Conservation (phyloP, 2,329 filamentous ascomycete species). For the Alternaria gaisen region DNA sequence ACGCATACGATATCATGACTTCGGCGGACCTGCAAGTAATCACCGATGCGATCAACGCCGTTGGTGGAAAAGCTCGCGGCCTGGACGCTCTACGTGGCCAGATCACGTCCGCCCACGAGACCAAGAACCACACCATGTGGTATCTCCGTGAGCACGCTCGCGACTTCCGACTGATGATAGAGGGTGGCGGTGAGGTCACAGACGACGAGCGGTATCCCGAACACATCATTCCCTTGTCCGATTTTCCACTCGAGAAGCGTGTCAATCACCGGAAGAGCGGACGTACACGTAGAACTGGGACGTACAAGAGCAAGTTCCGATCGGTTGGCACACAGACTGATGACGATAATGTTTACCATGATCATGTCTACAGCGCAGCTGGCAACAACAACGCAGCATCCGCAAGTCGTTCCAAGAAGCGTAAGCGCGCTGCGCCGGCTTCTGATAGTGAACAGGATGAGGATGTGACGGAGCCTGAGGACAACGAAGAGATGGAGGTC, state of each 20-base stretch:
- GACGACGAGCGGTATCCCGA: slow-evolving; percentile 7
- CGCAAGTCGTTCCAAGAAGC: neutral
- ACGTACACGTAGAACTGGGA: neutral
- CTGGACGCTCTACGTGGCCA: slow-evolving; percentile 7
- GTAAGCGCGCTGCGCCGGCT: neutral
- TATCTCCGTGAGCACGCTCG: slow-evolving; percentile 10
- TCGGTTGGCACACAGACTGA: neutral
- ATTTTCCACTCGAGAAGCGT: neutral
- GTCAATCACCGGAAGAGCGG: neutral
- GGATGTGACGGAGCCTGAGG: neutral
- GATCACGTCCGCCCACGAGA: slow-evolving; percentile 3
- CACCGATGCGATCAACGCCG: neutral
- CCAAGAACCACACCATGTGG: slow-evolving; percentile 7
- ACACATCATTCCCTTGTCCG: neutral
- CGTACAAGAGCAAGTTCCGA: neutral
- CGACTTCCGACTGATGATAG: neutral
- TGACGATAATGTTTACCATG: neutral
- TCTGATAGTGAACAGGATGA: neutral
- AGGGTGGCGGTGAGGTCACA: neutral
- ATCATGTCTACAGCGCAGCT: neutral
- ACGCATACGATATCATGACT: slow-evolving; percentile 1
- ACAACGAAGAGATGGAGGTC: neutral
- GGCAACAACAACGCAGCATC: neutral
- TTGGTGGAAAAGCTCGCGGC: neutral
- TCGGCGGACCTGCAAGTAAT: neutral